Base-by-base conservation (phyloP, 345 rosid species). In the Syzygium grande region DNA sequence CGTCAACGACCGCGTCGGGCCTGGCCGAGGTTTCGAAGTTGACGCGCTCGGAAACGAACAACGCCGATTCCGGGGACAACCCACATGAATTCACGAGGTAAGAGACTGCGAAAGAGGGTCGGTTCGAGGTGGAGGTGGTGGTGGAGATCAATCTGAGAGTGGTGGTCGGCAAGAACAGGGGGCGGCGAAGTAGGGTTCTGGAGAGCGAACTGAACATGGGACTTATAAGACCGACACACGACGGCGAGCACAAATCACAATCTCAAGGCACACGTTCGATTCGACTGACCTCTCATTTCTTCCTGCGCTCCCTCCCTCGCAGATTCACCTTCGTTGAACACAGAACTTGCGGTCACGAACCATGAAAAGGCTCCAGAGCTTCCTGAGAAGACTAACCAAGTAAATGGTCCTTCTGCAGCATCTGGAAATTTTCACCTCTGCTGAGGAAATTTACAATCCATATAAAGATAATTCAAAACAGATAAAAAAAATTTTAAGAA, bases 51-150 rank as follows among this genome's bases (percentile, higher is more conserved):
- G 93, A 89, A 5, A 86, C 86, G 21, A 53, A n/a, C 0, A 85
- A 38, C 49, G 94, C 93, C 23, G 55, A 49, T 84, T 84, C 86
- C n/a, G 46, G 86, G 43, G 86, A 52, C 25, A 84, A 84, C 46
- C 61, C 86, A 65, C 78, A 65, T 65, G 78, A 65, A 38, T 65
- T 65, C 12, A 65, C 78, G 78, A 65, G 78, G 30, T 65, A 65
- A 65, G 78, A 65, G 23, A 30, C 41, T 1, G 43, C 78, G 43
- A 65, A 65, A 65, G 78, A 65, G 78, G 78, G 78, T 65, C 21
- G 78, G 30, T 38, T 65, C 78, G 34, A 65, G 78, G 5, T 4
- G 41, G 5, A 11, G 63, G 6, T 2, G 65, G 30, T 22, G 43
- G 78, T 38, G 78, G 78, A 65, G 78, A 19, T 65, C 16, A 65